Base-by-base conservation (phyloP, 192 early-diverging fungal species). In the Dissophora ornata region DNA sequence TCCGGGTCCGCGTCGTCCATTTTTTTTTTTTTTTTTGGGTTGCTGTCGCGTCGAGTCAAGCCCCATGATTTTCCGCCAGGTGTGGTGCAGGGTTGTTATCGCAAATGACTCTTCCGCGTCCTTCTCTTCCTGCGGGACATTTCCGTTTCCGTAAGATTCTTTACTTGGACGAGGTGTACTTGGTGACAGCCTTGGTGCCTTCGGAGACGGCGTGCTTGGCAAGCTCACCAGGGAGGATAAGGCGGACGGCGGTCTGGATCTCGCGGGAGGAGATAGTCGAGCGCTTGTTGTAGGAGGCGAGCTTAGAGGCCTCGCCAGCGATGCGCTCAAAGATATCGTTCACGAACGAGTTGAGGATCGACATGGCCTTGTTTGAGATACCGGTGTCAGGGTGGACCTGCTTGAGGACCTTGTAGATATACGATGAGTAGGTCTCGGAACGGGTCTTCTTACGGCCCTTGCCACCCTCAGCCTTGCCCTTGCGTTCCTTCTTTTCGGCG, bases 351-450 rank as follows among this genome's bases (percentile, higher is more conserved):
- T 97, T 96, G 79, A 94, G 86, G 84, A 95, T 95, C 28, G 91
- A 93, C 96, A 97, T 97, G 84, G 96, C 94, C 87, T 95, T 96
- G 91, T 95, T 95, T 66, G 95, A 96, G 84, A 97, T 95, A 83
- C 96, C 94, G 32, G 93, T 95, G 79, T 96, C 95, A 62, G 96
- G 96, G 87, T 97, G 95, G 60, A 96, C 95, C 83, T 97, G 96
- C 86, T 97, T 96, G 64, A 97, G 84, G 48, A 97, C 94, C 86
- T 96, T 96, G 91, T 96, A 97, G 87, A 97, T 96, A 85, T 97
- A 96, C 67, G 93, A 91, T 55, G 91, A 91, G 91, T 94, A 95
- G 50, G 94, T 95, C 82, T 97, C 94, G 67, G 92, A 92, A 71
- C 93, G 87, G 64, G 80, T 71, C 67, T 81, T 85, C 80, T 92